Percentiles rank a stretch among this genome's conserved stretches.
These are phyloP conservation scores for Rossbeevera mucosa DNA, from an alignment of 768 basidiomycete species.

Conservation along the genomic window DNA sequence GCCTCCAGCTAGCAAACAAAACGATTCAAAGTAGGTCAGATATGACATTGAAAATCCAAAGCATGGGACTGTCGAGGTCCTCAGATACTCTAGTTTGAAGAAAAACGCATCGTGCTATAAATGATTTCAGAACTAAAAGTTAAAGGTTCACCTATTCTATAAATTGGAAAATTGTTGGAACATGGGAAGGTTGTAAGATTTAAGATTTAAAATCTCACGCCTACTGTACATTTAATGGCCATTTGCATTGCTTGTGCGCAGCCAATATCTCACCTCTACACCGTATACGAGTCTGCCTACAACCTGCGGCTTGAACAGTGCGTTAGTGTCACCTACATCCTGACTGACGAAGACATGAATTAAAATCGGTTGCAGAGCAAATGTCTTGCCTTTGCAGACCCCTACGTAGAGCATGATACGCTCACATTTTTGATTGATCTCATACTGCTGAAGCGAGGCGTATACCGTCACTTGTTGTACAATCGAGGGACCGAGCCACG, in stretches of 20 bases:
- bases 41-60: neutral
- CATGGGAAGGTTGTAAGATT: neutral
- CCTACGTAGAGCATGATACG: constrained; percentile 81
- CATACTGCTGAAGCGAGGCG: constrained; percentile 75
- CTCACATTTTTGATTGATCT: constrained; percentile 73
- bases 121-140: neutral
- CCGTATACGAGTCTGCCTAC: constrained; percentile 71
- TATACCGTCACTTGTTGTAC: constrained; percentile 77
- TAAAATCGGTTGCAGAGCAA: constrained; percentile 38
- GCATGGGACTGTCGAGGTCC: constrained; percentile 2
- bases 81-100: constrained; percentile 11
- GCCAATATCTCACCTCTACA: constrained; percentile 67
- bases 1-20: neutral
- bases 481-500: constrained; percentile 71
- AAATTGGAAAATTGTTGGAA: neutral
- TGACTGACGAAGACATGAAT: neutral
- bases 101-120: neutral
- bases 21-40: neutral
- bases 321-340: constrained; percentile 41
- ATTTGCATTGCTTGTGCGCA: constrained; percentile 75
- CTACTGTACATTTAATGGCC: constrained; percentile 48
- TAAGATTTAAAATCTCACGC: constrained; percentile 9
- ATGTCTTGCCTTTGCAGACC: constrained; percentile 72
- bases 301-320: constrained; percentile 83
- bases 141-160: neutral